phyloP scores from a whole-genome alignment of 257 asterid species.

The Prunella vulgaris region DNA sequence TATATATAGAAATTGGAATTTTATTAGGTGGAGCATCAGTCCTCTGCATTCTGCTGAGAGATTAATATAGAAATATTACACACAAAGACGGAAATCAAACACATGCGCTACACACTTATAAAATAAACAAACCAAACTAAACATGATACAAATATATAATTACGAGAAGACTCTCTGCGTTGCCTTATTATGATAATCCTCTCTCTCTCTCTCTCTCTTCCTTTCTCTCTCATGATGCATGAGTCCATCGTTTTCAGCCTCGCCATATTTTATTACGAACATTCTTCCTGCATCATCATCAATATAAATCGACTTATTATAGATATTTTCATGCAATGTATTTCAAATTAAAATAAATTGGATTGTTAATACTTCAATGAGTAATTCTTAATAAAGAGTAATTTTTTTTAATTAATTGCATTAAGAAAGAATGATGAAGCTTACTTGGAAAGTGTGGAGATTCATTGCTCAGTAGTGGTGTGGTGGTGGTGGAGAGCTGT shows the following conservation, averaged over 20 bases:
- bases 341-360: too few relatives aligned
- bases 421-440: neutral
- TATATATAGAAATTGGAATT: too few relatives aligned
- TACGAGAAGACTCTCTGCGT: neutral
- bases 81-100: constrained; percentile 4
- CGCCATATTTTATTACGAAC: constrained; percentile 16
- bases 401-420: neutral
- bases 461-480: constrained; percentile 17
- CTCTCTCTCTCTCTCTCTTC: neutral
- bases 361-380: neutral
- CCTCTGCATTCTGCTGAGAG: too few relatives aligned
- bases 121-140: constrained; percentile 8
- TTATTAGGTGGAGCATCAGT: too few relatives aligned
- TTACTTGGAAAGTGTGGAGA: constrained; percentile 6
- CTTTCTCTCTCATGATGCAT: constrained; percentile 4
- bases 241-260: constrained; percentile 32
- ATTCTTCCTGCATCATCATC: constrained; percentile 20
- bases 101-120: constrained; percentile 14
- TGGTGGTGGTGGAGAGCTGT: constrained; percentile 30
- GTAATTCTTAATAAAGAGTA: neutral
- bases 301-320: constrained; percentile 11
- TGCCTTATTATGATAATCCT: neutral
- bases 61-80: constrained; percentile 7
- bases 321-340: neutral
- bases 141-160: constrained; percentile 10